phyloP scores from a whole-genome alignment of 495 filamentous ascomycete species.

The Sporormia fimetaria region DNA sequence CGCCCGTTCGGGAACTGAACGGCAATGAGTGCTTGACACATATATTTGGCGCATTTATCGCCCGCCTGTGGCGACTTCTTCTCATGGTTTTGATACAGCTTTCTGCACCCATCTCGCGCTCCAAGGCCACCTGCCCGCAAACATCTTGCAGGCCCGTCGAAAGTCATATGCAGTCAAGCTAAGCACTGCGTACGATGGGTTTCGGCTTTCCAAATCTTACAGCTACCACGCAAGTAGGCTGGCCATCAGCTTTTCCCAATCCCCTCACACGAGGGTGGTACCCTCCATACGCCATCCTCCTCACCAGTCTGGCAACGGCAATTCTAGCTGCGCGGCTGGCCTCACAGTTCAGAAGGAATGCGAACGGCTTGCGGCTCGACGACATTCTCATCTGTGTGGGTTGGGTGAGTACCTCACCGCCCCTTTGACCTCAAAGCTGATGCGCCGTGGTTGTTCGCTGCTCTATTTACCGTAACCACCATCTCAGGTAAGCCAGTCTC shows the following conservation, averaged over 20 bases:
- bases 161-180: too few relatives aligned
- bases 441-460: constrained; percentile 3
- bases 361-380: constrained; percentile 8
- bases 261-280: constrained; percentile 14
- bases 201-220: constrained; percentile 16
- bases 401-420: constrained; percentile 4
- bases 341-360: constrained; percentile 5
- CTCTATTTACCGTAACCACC: constrained; percentile 3
- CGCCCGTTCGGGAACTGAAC: too few relatives aligned
- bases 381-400: constrained; percentile 7
- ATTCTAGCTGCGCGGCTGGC: constrained; percentile 5
- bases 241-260: constrained; percentile 9
- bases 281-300: constrained; percentile 5
- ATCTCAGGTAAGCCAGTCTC: constrained; percentile 1
- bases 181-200: constrained; percentile 9
- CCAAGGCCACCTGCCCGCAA: too few relatives aligned
- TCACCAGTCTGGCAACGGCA: constrained; percentile 3
- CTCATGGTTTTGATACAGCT: too few relatives aligned
- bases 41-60: too few relatives aligned
- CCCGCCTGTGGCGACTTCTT: too few relatives aligned
- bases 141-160: too few relatives aligned
- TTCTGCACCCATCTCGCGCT: too few relatives aligned
- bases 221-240: constrained; percentile 3
- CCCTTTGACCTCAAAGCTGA: background rate
- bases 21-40: too few relatives aligned